Evolutionary conservation across 257 asterid species (phyloP), one percentile per base, ranked within the genome.

Genomic region (Forsythia viridissima): DNA sequence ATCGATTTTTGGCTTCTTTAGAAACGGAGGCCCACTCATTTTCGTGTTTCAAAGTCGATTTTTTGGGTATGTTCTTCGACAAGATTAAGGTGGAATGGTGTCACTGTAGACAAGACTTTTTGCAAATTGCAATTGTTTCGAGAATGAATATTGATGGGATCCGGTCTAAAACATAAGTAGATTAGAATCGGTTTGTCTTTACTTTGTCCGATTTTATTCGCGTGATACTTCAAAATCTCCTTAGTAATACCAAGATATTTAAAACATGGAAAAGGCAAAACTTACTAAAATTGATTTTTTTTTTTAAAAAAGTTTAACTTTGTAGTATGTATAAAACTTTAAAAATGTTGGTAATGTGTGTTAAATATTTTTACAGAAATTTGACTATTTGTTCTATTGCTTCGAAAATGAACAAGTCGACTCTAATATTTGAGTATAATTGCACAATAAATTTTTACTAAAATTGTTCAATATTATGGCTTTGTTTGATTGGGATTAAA

Each of bases 41-140:
- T 63, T 63, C 39, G 10, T 30, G 82, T 74, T 78, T 87, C 84
- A 68, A 83, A 81, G 52, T 40, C 55, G 80, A 73, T 51, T 72
- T 70, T 81, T 15, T 79, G 18, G 51, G 38, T 18, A 79, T 41
- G 15, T 51, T 13, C 10, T 52, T 42, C 70, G 37, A 4, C 40
- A 7, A 30, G 70, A 3, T 24, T 63, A 63, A 24, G 39, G n/a
- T 63, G 16, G 38, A 4, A 11, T 6, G 16, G 36, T 21, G 67
- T 59, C 15, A 8, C 67, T 59, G 67, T 6, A 21, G 34, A 59
- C 67, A 59, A 46, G 13, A 59, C 11, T 9, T n/a, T 18, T 21
- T 20, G 34, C 36, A 20, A 59, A 6, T 21, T 20, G 34, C 36
- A 20, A 59, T 59, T 20, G 34, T 20, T 59, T 8, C 37, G 13